A percentile compares a stretch with the other conserved stretches of the same genome.
Conservation (phyloP, 116 monocot genomes). For the Papilionanthe hybrid region DNA sequence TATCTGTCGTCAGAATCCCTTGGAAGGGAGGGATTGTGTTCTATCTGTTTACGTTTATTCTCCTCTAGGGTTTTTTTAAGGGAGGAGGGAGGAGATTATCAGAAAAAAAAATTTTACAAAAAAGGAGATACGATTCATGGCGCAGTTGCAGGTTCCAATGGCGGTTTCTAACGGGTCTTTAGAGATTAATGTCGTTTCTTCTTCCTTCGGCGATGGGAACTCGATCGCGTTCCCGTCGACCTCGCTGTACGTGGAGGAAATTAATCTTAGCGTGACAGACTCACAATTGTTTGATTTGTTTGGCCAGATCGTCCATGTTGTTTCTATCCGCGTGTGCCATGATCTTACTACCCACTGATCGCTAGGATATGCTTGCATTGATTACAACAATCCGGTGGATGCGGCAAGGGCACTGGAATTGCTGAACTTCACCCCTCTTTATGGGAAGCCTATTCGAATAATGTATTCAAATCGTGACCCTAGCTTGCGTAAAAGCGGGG, state of each 20-base stretch:
- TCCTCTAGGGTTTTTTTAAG: background rate
- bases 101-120: conserved; percentile 7
- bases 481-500: no score
- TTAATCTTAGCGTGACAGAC: conserved; percentile 63
- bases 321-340: conserved; percentile 82
- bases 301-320: conserved; percentile 57
- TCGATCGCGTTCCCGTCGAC: conserved; percentile 39
- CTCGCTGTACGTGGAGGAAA: conserved; percentile 82
- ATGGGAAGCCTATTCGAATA: no score
- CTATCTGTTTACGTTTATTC: background rate
- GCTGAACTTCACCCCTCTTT: no score
- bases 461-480: no score
- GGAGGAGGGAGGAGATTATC: background rate
- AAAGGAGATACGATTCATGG: no score
- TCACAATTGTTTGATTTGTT: conserved; percentile 77
- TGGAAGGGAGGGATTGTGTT: background rate
- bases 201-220: background rate
- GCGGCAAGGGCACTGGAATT: no score
- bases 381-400: conserved; percentile 51
- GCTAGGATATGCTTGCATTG: conserved; percentile 90
- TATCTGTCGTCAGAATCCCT: background rate
- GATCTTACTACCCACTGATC: conserved; percentile 64
- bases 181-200: background rate
- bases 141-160: conserved; percentile 53
- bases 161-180: conserved; percentile 17